Evolutionary conservation across 768 basidiomycete genomes (phyloP), one percentile per base, ranked within the genome.

Genomic region (Sporobolomyces pararoseus): DNA sequence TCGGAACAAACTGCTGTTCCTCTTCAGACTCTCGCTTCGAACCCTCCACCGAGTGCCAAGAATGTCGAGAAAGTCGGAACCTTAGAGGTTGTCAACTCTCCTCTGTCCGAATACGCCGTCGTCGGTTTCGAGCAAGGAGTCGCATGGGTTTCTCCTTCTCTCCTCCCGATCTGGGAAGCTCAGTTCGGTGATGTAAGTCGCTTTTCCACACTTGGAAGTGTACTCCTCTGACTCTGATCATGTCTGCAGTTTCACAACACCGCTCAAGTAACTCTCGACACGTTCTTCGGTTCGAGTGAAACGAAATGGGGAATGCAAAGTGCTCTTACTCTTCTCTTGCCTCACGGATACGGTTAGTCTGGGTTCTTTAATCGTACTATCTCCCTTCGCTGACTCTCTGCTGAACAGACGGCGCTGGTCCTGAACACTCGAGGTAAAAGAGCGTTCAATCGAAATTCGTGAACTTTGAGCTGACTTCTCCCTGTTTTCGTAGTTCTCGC

Each of bases 251-350:
- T 96, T 80, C 89, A 90, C 81, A 94, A 96, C 76, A 91, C 91
- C 3, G 89, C 90, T 16, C 89, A 89, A 84, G 84, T 92, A 65
- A 88, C 91, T 61, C 90, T 95, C 70, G 92, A 96, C 77, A 91
- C 90, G 0, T 95, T 89, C 78, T 82, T 96, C 42, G 83, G 88
- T 2, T 91, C 90, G 4, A 83, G 88, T 23, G 90, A 94, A 80
- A 90, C 91, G 5, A 96, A 96, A 82, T 96, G 93, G 93, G 80
- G 90, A 54, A 89, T 87, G 78, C 92, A 95, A 80, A 93, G 90
- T 73, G 92, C 89, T 0, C 84, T 96, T 27, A 87, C 91, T 6
- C 80, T 96, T 66, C 84, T 91, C 53, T 83, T 96, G 0, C 92
- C 92, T 31, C 92, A 96, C 70, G 92, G 93, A 2, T 68, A 39